A percentile compares a stretch with the other conserved stretches of the same genome.
Evolutionary conservation across 2,329 filamentous ascomycete species (phyloP).

Genomic region (Colletotrichum endophyticum): DNA sequence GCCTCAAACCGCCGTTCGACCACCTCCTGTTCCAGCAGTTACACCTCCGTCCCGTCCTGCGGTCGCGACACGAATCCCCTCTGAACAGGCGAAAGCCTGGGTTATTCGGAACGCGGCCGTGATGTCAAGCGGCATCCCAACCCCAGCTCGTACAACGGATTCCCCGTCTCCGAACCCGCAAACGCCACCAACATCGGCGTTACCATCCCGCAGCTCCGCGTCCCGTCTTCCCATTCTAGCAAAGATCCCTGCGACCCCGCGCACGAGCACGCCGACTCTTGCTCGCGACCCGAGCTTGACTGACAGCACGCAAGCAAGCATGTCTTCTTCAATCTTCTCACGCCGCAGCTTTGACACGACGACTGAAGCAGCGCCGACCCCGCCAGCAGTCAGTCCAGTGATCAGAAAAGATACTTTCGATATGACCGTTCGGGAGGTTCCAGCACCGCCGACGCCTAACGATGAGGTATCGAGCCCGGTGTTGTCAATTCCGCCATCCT

Average conservation of each 20-base stretch:
- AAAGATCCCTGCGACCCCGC: constrained; percentile 36
- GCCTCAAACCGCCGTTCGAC: not conserved
- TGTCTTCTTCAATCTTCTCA: constrained; percentile 46
- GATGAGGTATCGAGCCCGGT: constrained; percentile 26
- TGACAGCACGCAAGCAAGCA: constrained; percentile 40
- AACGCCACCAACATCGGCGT: constrained; percentile 24
- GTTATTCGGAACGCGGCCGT: not conserved
- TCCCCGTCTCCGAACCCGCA: constrained; percentile 26
- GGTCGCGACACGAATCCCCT: not conserved
- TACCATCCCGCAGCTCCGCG: constrained; percentile 39
- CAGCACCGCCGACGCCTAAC: constrained; percentile 5
- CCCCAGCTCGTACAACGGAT: constrained; percentile 22
- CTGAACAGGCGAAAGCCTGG: not conserved
- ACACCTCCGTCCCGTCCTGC: not conserved
- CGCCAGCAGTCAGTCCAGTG: constrained; percentile 32
- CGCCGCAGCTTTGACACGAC: constrained; percentile 36
- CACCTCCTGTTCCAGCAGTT: not conserved
- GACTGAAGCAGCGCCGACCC: constrained; percentile 29
- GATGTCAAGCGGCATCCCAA: constrained; percentile 10
- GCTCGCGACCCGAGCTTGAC: constrained; percentile 41
- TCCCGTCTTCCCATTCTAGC: constrained; percentile 40
- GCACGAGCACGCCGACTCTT: constrained; percentile 38
- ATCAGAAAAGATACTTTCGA: constrained; percentile 20
- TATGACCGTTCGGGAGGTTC: not conserved
- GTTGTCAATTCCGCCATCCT: constrained; percentile 30